phyloP scores from a whole-genome alignment of 371 early-diverging fungal genomes.

The Chytridiales sp. region DNA sequence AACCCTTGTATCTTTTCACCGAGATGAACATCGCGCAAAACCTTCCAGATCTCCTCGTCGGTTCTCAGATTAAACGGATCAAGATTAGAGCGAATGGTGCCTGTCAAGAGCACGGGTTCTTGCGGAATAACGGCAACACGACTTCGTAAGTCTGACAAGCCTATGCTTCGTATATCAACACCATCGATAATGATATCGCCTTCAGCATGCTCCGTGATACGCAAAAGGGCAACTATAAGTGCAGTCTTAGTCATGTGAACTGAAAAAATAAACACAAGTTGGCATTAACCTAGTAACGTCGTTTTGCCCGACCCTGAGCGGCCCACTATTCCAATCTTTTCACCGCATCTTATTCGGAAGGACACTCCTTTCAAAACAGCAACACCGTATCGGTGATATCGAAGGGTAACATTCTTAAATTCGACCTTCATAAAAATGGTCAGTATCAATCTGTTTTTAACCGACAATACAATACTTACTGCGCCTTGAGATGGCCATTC shows the following conservation, averaged over 20 bases:
- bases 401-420: slow-evolving; percentile 60
- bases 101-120: slow-evolving; percentile 59
- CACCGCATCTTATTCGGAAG: slow-evolving; percentile 54
- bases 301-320: slow-evolving; percentile 46
- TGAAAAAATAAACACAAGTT: background rate
- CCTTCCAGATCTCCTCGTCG: slow-evolving; percentile 57
- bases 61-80: slow-evolving; percentile 48
- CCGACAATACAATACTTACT: slow-evolving; percentile 10
- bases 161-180: slow-evolving; percentile 58
- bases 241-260: background rate
- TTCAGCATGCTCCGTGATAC: slow-evolving; percentile 65
- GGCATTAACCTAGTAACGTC: slow-evolving; percentile 33
- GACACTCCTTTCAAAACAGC: slow-evolving; percentile 65
- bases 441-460: slow-evolving; percentile 1
- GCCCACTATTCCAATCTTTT: slow-evolving; percentile 74
- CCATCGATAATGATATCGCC: slow-evolving; percentile 69
- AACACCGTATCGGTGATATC: slow-evolving; percentile 63
- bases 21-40: slow-evolving; percentile 45
- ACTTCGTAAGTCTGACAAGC: slow-evolving; percentile 60
- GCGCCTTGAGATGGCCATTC: slow-evolving; percentile 43
- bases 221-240: slow-evolving; percentile 53
- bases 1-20: slow-evolving; percentile 49
- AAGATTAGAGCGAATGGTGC: slow-evolving; percentile 61
- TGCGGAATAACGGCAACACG: slow-evolving; percentile 66
- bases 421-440: slow-evolving; percentile 42